Conservation (phyloP, 2,329 filamentous ascomycete genomes). For the Aspergillus transmontanensis region DNA sequence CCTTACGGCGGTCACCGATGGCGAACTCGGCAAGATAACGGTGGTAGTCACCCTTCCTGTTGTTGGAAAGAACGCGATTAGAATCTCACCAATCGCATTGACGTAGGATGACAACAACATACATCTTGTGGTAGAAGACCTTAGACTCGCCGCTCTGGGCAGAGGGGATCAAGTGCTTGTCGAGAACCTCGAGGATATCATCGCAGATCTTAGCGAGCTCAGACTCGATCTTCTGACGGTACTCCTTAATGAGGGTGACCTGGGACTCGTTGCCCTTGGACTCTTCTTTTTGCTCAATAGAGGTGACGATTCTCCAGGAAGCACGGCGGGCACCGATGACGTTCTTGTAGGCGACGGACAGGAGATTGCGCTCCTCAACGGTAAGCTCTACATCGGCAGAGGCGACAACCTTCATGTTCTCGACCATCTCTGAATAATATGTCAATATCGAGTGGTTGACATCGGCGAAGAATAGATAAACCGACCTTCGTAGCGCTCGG, state of each 20-base stretch:
- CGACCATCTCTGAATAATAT: conserved; percentile 81
- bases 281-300: conserved; percentile 99
- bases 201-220: conserved; percentile 98
- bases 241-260: conserved; percentile 92
- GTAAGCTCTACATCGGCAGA: conserved; percentile 80
- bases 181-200: conserved; percentile 92
- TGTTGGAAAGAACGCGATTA: conserved; percentile 20
- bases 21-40: conserved; percentile 98
- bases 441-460: conserved; percentile 19
- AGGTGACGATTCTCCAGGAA: conserved; percentile 97
- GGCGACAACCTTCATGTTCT: conserved; percentile 99
- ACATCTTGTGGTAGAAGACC: conserved; percentile 99
- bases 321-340: conserved; percentile 95
- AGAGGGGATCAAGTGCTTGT: conserved; percentile 90
- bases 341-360: conserved; percentile 99
- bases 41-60: conserved; percentile 99
- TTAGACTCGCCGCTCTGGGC: conserved; percentile 96
- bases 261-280: conserved; percentile 95
- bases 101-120: conserved; percentile 43
- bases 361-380: conserved; percentile 95
- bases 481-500: conserved; percentile 99
- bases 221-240: conserved; percentile 96
- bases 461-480: conserved; percentile 12
- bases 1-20: conserved; percentile 91
- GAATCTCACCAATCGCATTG: conserved; percentile 14